phyloP scores from a whole-genome alignment of 495 filamentous ascomycete genomes.

The Aspergillus incahuasiensis region DNA sequence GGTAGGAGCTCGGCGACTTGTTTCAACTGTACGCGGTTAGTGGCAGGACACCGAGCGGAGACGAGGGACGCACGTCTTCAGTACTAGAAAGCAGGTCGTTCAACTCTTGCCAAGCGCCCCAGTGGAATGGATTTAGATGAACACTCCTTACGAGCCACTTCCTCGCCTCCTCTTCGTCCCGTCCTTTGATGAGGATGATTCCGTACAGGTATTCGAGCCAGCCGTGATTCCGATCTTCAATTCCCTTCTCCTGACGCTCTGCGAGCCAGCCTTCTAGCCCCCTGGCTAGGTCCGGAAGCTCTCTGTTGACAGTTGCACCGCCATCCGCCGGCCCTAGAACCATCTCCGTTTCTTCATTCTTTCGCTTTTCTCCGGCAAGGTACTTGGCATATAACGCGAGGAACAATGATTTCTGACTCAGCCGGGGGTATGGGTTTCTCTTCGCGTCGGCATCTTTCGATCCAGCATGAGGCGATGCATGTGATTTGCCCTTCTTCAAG shows the following conservation, averaged over 20 bases:
- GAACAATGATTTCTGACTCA: conserved; percentile 92
- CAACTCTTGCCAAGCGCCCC: conserved; percentile 94
- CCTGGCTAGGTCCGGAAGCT: conserved; percentile 68
- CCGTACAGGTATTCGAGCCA: conserved; percentile 98
- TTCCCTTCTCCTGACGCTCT: conserved; percentile 52
- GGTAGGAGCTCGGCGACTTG: conserved; percentile 61
- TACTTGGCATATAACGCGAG: conserved; percentile 88
- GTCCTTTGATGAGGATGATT: conserved; percentile 81
- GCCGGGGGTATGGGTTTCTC: conserved; percentile 42
- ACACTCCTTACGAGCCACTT: conserved; percentile 81
- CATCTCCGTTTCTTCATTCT: conserved; percentile 96
- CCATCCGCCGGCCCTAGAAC: conserved; percentile 90
- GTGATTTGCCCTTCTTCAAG: conserved; percentile 53
- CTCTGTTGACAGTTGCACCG: conserved; percentile 75
- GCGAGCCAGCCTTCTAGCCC: conserved; percentile 73
- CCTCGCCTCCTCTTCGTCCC: conserved; percentile 79
- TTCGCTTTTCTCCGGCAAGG: conserved; percentile 90
- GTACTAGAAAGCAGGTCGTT: conserved; percentile 65
- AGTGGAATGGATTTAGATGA: conserved; percentile 84
- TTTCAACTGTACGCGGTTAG: conserved; percentile 41
- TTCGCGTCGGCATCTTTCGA: conserved; percentile 21
- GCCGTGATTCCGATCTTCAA: conserved; percentile 67
- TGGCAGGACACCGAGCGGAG: conserved; percentile 13
- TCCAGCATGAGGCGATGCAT: conserved; percentile 33
- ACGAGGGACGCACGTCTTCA: conserved; percentile 66